These are phyloP conservation scores for Podaxis sp. DNA, from an alignment of 768 basidiomycete genomes.

Conservation along the genomic window DNA sequence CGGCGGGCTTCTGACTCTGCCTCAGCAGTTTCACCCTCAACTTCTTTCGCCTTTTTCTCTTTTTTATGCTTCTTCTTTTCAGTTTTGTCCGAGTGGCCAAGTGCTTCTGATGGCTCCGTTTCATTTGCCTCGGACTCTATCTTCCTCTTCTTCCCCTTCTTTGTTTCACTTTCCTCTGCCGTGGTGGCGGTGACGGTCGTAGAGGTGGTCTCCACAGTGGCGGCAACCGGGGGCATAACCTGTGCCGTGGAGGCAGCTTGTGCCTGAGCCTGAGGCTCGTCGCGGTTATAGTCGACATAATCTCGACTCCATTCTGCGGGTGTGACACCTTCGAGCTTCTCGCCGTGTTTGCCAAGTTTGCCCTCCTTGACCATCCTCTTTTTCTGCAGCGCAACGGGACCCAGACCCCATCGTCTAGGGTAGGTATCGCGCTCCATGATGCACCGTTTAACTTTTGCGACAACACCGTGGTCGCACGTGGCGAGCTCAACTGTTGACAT, in stretches of 20 bases:
- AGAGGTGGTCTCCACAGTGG: slow-evolving; percentile 20
- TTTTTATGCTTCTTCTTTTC: slow-evolving; percentile 62
- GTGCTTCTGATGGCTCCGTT: slow-evolving; percentile 34
- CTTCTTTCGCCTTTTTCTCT: slow-evolving; percentile 53
- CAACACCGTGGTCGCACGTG: slow-evolving; percentile 97
- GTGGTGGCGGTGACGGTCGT: slow-evolving; percentile 19
- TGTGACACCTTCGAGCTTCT: slow-evolving; percentile 82
- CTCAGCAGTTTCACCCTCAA: slow-evolving; percentile 37
- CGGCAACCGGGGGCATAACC: slow-evolving; percentile 30
- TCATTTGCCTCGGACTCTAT: slow-evolving; percentile 62
- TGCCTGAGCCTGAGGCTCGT: slow-evolving; percentile 24
- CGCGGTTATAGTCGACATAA: slow-evolving; percentile 90
- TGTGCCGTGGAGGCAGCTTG: slow-evolving; percentile 24
- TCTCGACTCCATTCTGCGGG: slow-evolving; percentile 89
- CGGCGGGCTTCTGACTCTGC: slow-evolving; percentile 57
- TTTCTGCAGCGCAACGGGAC: slow-evolving; percentile 95
- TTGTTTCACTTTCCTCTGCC: slow-evolving; percentile 26
- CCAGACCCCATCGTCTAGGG: slow-evolving; percentile 96
- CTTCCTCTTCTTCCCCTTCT: slow-evolving; percentile 83
- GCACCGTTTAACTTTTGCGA: slow-evolving; percentile 98
- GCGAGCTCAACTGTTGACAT: slow-evolving; percentile 99
- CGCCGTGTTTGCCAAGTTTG: slow-evolving; percentile 92
- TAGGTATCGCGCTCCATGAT: slow-evolving; percentile 99
- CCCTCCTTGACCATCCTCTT: slow-evolving; percentile 99
- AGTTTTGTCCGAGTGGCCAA: slow-evolving; percentile 39